Base-by-base conservation (phyloP, 2,329 filamentous ascomycete species). In the Curvularia sp. region DNA sequence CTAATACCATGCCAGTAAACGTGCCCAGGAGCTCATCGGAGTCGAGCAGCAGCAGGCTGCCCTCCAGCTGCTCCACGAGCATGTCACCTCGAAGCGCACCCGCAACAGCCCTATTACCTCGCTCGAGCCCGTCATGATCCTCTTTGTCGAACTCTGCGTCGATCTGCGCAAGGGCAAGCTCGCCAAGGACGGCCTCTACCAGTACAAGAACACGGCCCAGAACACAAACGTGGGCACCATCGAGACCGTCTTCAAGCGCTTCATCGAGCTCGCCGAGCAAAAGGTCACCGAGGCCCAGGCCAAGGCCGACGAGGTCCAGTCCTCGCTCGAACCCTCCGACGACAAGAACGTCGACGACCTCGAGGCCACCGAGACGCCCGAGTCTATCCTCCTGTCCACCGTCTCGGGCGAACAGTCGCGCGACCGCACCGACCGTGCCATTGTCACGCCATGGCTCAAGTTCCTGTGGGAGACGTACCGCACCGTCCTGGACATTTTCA, bases 171-270 rank as follows among this genome's bases (percentile, higher is more conserved):
- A 98, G 83, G 95, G 95, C 72, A 99, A 99, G 82, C 86, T 95
- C 61, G 95, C 94, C 79, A 99, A 99, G 86, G 95, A 99, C 82
- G 95, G 95, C 61, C 86, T 99, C 48, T 99, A 98, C 80, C 95
- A 97, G 80, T 99, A 99, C 87, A 99, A 99, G 86, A 99, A 99
- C 80, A 98, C 97, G 69, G 94, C 93, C 55, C 95, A 99, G 80
- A 99, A 99, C 83, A 97, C 94, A 71, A 98, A 98, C 77, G 93
- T 99, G 68, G 93, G 88, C 71, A 99, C 95, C 61, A 99, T 99
- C 78, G 95, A 98, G 77, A 84, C 96, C 70, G 95, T 99, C 67
- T 87, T 99, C 73, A 97, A 97, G 82, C 93, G 90, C 79, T 99
- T 99, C 81, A 97, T 99, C 81, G 92, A 98, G 80, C 86, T 98